These are phyloP conservation scores for Cordyceps militaris DNA, from an alignment of 2,329 filamentous ascomycete species.

Conservation along the genomic window DNA sequence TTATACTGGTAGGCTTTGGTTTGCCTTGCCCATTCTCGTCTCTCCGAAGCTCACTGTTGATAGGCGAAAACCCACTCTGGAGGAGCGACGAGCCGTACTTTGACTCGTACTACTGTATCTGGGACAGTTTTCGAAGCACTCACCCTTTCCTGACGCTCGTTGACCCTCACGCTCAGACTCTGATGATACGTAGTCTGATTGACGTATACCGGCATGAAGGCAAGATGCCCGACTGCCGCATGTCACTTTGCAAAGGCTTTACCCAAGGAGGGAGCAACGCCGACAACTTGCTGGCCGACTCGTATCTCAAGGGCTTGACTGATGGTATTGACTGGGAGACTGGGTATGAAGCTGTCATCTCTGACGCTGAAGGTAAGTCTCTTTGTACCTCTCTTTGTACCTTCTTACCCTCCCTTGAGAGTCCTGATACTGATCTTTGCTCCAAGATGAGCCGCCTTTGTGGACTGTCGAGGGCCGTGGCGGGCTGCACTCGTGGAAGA, in stretches of 20 bases:
- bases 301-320: constrained; percentile 62
- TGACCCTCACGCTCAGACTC: constrained; percentile 59
- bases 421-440: background rate
- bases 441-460: constrained; percentile 40
- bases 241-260: constrained; percentile 69
- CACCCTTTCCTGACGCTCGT: constrained; percentile 65
- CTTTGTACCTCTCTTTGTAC: constrained; percentile 23
- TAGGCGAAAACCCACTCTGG: constrained; percentile 67
- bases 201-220: constrained; percentile 65
- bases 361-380: constrained; percentile 60
- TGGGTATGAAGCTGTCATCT: constrained; percentile 65
- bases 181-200: constrained; percentile 64
- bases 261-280: constrained; percentile 73
- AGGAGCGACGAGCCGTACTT: constrained; percentile 65
- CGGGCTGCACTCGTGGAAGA: constrained; percentile 64
- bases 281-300: constrained; percentile 63
- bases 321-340: constrained; percentile 60
- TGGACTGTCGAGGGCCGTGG: constrained; percentile 68
- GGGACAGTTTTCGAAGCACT: constrained; percentile 67
- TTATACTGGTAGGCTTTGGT: constrained; percentile 43
- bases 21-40: background rate
- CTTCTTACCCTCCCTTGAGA: too few species aligned
- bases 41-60: constrained; percentile 59
- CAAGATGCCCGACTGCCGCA: constrained; percentile 68
- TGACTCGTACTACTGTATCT: constrained; percentile 62